Base-by-base conservation (phyloP, 441 rosid genomes). In the Populus hybrid region DNA sequence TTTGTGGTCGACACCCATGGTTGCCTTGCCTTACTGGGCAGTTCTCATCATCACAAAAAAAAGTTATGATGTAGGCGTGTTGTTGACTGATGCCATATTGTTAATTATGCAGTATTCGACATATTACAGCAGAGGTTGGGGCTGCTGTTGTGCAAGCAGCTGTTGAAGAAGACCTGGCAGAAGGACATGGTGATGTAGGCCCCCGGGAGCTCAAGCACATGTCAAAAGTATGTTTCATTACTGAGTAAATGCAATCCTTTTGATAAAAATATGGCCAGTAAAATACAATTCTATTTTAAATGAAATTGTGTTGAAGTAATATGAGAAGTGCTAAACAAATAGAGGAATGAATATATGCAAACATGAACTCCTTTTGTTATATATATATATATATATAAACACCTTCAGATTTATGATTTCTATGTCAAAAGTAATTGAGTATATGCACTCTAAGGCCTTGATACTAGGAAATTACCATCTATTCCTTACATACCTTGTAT, bases 111-210 rank as follows among this genome's bases (percentile, higher is more conserved):
- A 94, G 98, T 75, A 94, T 94, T 72, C 88, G 98, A 73, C 83
- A 92, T 78, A 91, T 94, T 70, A 92, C 98, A 14, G 94, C 96
- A 10, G 96, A 94, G 87, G 99, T 96, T 6, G 99, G 97, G 64
- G 95, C 99, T 11, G 95, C 99, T 67, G 99, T 96, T 84, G 71
- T 96, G 72, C 87, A 84, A 83, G 91, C 98, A 77, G 98, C 99
- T 8, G 90, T 94, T 66, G 84, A 85, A 21, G 98, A 94, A 81
- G 91, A 82, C 63, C 32, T 91, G 76, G 99, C 97, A 9, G 98
- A 96, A 83, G 99, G 99, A 61, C 90, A 86, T 46, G 87, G 93
- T 32, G 95, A 93, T 57, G 87, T 91, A 5, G 93, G 91, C 57
- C 87, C 94, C 57, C 85, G 73, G 83, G 99, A 96, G 83, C 93